Base-by-base conservation (phyloP, 176 grass and related monocot species). In the Musa troglodytarum region DNA sequence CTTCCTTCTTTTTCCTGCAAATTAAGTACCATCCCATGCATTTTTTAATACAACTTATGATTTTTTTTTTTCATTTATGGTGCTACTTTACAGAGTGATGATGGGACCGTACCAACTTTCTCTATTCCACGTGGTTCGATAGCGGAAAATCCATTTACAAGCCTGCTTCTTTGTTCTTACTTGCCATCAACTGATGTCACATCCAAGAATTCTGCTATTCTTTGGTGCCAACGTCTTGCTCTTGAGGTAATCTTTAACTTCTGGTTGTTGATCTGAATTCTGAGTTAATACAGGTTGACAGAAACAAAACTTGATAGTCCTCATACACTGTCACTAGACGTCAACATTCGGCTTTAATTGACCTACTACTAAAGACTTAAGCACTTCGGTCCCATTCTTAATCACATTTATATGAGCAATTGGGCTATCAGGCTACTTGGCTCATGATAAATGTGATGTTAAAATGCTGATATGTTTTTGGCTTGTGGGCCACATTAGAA, bases 141-240 rank as follows among this genome's bases (percentile, higher is more conserved):
- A 88, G 85, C 90, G 82, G 90, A 92, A 80, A 98, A 98, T 89
- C 94, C 90, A 80, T 98, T 93, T 83, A 98, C 94, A 81, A 93
- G 88, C 73, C 90, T 98, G 74, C 87, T 98, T 73, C 81, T 97
- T 74, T 90, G 89, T 81, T 93, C 86, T 54, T 87, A 67, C 82
- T 79, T 84, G 71, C 80, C 89, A 79, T 90, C 85, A 26, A 81
- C 74, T 77, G 66, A 62, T 69, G 77, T 72, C 57, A 83, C 74
- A 63, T 81, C 74, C 63, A 84, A 87, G 29, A 86, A 81, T 79
- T 87, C 83, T 65, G 51, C 82, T 66, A 75, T 80, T 69, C 73
- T 87, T 72, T 88, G 90, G 87, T 87, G 90, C 82, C 90, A 92
- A 77, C 85, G 85, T 85, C 75, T 97, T 85, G 82, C 94, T n/a